Evolutionary conservation across 495 filamentous ascomycete species (phyloP), one percentile per base, ranked within the genome.

Genomic region (Tuber borchii): DNA sequence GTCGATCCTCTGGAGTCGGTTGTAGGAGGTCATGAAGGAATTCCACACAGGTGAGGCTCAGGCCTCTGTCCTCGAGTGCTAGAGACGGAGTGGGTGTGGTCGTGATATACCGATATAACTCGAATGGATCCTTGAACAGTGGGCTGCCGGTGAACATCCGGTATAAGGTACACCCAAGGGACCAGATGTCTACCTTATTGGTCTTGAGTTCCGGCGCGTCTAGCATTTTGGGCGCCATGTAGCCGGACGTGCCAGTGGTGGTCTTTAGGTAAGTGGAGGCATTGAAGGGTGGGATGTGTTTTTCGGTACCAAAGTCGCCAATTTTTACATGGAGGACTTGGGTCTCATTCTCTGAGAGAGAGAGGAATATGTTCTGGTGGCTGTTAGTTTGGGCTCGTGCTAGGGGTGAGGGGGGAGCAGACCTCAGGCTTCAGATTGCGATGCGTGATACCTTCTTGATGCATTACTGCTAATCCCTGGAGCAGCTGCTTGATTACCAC

Each of bases 401-500:
- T 6, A 6, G 39, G 39, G 39, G 39, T 1, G 12, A 69, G 12
- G 19, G 43, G 34, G 1, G 12, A n/a, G 2, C 48, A 39, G 3
- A 74, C 72, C 10, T 69, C 51, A 0, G 72, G 72, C n/a, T 74
- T 74, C 19, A 74, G 26, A 14, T 74, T 51, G 2, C 72, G 72
- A 5, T 40, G 39, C 5, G 39, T 40, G 39, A 40, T 40, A 40
- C 39, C 39, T 2, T 40, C 39, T 40, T 40, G 2, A 5, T 40
- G 39, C 39, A 40, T 40, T 40, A 40, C 39, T 40, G 39, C 39
- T 4, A 40, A 40, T 40, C 39, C 39, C 2, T 6, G 39, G 39
- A 40, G 39, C 39, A 40, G 39, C 39, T 40, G 39, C 16, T 70
- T 16, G 0, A 43, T 65, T 7, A 70, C 34, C 1, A 19, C 48